A percentile compares a stretch with the other conserved stretches of the same genome.
phyloP scores from a whole-genome alignment of 441 rosid genomes.

The Melastoma candidum region DNA sequence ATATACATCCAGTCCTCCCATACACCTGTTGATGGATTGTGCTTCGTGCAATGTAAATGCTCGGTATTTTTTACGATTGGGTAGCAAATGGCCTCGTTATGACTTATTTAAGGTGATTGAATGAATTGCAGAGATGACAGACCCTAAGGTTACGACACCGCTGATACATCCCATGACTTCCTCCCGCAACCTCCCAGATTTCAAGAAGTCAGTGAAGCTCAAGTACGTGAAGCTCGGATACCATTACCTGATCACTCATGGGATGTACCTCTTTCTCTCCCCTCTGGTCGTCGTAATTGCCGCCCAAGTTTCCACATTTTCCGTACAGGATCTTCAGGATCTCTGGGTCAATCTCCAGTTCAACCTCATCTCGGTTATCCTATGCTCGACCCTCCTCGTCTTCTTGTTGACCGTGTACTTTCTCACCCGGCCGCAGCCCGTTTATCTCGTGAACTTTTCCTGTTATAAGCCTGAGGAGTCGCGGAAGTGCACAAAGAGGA shows the following conservation, averaged over 20 bases:
- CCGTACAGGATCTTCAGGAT: conserved; percentile 30
- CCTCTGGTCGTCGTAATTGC: conserved; percentile 30
- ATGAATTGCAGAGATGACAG: conserved; percentile 18
- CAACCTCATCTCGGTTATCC: conserved; percentile 39
- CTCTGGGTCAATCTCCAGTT: conserved; percentile 43
- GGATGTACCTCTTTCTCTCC: conserved; percentile 41
- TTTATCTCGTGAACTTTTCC: conserved; percentile 39
- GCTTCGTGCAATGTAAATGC: no score
- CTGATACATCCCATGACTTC: conserved; percentile 18
- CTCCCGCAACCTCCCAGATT: conserved; percentile 36
- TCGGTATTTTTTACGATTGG: no score
- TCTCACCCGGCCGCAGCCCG: conserved; percentile 41
- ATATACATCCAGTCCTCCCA: no score
- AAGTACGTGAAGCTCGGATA: conserved; percentile 54
- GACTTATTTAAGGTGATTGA: no score
- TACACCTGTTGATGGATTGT: no score
- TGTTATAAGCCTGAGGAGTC: conserved; percentile 43
- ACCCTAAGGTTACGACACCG: conserved; percentile 15
- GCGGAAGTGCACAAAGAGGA: conserved; percentile 34
- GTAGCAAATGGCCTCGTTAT: no score
- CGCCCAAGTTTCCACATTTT: conserved; percentile 38
- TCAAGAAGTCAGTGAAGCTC: conserved; percentile 42
- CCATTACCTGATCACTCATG: conserved; percentile 51
- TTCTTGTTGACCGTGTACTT: conserved; percentile 36
- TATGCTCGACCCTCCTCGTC: conserved; percentile 39